phyloP scores from a whole-genome alignment of 768 basidiomycete genomes.

The Hericium erinaceus region DNA sequence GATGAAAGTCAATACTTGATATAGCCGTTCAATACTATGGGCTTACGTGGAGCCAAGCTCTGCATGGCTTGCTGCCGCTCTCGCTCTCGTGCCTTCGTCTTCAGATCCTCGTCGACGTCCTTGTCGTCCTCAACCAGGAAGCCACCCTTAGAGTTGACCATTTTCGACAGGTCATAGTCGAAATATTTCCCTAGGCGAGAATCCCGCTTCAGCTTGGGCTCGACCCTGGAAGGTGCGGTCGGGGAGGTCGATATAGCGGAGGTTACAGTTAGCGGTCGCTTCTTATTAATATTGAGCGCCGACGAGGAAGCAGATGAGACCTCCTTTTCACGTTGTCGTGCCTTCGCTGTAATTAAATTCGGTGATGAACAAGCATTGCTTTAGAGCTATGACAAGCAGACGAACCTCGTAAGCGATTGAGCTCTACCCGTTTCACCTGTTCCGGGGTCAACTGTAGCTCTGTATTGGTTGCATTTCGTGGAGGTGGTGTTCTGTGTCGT shows the following conservation, averaged over 20 bases:
- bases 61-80: conserved; percentile 72
- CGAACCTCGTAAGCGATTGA: conserved; percentile 70
- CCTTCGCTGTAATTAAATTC: conserved; percentile 47
- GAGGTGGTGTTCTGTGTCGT: conserved; percentile 34
- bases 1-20: conserved; percentile 1
- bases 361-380: neutral
- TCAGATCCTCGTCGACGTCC: conserved; percentile 66
- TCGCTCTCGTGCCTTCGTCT: conserved; percentile 71
- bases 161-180: conserved; percentile 94
- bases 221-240: conserved; percentile 37
- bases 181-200: conserved; percentile 85
- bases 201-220: conserved; percentile 57
- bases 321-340: conserved; percentile 59
- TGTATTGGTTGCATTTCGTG: conserved; percentile 9
- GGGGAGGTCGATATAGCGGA: conserved; percentile 54
- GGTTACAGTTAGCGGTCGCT: conserved; percentile 55
- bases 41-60: conserved; percentile 65
- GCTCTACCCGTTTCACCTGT: conserved; percentile 61
- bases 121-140: conserved; percentile 88
- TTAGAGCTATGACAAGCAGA: neutral
- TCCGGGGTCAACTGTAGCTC: conserved; percentile 45
- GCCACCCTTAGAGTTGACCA: conserved; percentile 95
- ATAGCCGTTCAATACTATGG: neutral
- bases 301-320: conserved; percentile 40
- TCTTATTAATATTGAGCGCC: conserved; percentile 56